Conservation (phyloP, 1,284 basidiomycete species). For the Cryptococcus hybrid region DNA sequence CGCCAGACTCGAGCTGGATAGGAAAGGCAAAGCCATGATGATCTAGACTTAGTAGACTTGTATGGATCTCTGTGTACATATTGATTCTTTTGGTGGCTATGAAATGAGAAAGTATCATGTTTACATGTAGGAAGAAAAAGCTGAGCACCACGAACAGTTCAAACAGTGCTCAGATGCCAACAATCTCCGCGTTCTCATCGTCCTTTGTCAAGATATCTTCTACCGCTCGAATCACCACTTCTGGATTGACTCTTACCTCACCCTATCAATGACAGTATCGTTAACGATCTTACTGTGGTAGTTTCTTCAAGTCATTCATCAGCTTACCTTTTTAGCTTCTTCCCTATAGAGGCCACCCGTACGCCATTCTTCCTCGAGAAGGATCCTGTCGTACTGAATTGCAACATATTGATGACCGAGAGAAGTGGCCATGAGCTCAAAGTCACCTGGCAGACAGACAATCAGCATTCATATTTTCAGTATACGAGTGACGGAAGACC, state of each 20-base stretch:
- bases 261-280: conserved; percentile 6
- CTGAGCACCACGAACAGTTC: too few species aligned
- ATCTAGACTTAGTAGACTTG: conserved; percentile 2
- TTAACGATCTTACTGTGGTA: too few species aligned
- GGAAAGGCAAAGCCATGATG: conserved; percentile 10
- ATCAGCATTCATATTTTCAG: neutral
- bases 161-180: neutral
- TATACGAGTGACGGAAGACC: conserved; percentile 4
- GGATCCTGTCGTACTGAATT: conserved; percentile 27
- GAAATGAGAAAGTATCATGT: too few species aligned
- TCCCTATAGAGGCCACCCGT: conserved; percentile 11
- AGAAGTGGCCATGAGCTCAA: conserved; percentile 27
- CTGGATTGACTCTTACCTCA: conserved; percentile 16
- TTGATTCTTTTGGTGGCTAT: neutral
- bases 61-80: neutral
- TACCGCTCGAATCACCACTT: conserved; percentile 14
- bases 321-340: conserved; percentile 4
- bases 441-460: conserved; percentile 25
- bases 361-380: conserved; percentile 23
- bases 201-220: conserved; percentile 4
- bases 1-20: conserved; percentile 46
- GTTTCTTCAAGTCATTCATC: too few species aligned
- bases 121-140: too few species aligned
- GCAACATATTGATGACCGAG: conserved; percentile 34
- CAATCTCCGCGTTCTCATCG: neutral